Percentiles rank a stretch among this genome's conserved stretches.
Evolutionary conservation across 2,329 filamentous ascomycete genomes (phyloP).

Genomic region (Aspergillus fijiensis): DNA sequence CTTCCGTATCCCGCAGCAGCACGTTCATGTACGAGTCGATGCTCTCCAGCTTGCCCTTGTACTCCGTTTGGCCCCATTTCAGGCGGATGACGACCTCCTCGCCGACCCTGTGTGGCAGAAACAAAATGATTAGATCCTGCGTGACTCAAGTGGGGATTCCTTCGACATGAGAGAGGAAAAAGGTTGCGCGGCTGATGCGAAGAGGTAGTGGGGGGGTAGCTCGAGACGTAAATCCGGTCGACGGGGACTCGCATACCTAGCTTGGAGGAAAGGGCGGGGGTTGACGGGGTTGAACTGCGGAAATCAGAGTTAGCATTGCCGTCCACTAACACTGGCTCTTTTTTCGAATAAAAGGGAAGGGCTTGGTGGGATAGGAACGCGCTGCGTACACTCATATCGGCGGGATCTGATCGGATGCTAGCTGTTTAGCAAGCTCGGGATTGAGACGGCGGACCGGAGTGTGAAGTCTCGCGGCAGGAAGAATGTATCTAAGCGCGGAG

Average conservation of each 20-base stretch:
- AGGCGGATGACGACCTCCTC: slow-evolving; percentile 87
- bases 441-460: background rate
- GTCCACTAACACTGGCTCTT: no score
- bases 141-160: slow-evolving; percentile 14
- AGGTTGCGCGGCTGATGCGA: background rate
- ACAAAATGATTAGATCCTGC: background rate
- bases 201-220: background rate
- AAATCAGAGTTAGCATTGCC: background rate
- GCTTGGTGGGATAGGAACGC: background rate
- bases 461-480: background rate
- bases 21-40: slow-evolving; percentile 99
- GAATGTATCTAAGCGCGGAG: background rate
- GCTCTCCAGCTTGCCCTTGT: slow-evolving; percentile 88
- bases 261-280: slow-evolving; percentile 93
- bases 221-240: background rate
- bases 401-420: slow-evolving; percentile 11
- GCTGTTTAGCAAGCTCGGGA: slow-evolving; percentile 4
- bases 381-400: slow-evolving; percentile 36
- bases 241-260: slow-evolving; percentile 63
- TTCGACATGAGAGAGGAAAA: background rate
- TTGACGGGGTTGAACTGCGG: slow-evolving; percentile 87
- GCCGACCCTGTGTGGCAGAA: slow-evolving; percentile 63
- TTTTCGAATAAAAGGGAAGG: slow-evolving; percentile 20
- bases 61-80: slow-evolving; percentile 98
- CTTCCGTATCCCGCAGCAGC: slow-evolving; percentile 84